These are phyloP conservation scores for Hypoxylon rickii DNA, from an alignment of 495 filamentous ascomycete species.

Conservation along the genomic window DNA sequence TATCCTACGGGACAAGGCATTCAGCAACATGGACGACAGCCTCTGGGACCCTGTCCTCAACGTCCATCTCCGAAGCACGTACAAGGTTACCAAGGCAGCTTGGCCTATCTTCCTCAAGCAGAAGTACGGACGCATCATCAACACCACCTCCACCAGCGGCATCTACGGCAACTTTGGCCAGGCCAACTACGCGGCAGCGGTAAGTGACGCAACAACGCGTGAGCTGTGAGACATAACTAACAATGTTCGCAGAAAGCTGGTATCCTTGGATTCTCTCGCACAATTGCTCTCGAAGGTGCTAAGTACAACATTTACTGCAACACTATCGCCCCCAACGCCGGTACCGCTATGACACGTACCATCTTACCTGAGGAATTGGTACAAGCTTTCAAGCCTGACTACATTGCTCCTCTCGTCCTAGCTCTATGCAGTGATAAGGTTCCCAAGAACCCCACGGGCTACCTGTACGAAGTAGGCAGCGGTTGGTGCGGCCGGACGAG, in stretches of 20 bases:
- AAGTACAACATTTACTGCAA: slow-evolving; percentile 99
- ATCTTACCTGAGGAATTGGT: slow-evolving; percentile 98
- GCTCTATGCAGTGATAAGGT: slow-evolving; percentile 87
- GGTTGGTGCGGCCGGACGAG: slow-evolving; percentile 91
- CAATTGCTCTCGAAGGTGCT: slow-evolving; percentile 87
- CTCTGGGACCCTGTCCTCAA: slow-evolving; percentile 91
- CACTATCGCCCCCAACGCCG: slow-evolving; percentile 97
- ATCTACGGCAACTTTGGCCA: slow-evolving; percentile 99
- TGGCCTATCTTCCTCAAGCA: slow-evolving; percentile 99
- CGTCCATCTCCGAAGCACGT: slow-evolving; percentile 93
- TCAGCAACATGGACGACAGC: slow-evolving; percentile 95
- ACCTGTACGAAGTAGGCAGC: slow-evolving; percentile 94
- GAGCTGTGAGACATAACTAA: too few species aligned
- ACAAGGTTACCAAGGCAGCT: slow-evolving; percentile 95
- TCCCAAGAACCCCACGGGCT: slow-evolving; percentile 81
- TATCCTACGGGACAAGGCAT: slow-evolving; percentile 97
- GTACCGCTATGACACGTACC: slow-evolving; percentile 92
- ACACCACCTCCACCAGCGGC: slow-evolving; percentile 94
- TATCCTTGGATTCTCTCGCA: slow-evolving; percentile 93
- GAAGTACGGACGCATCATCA: slow-evolving; percentile 96
- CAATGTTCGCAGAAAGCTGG: slow-evolving; percentile 76
- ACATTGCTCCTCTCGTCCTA: slow-evolving; percentile 91
- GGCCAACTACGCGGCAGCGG: slow-evolving; percentile 94
- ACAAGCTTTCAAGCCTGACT: slow-evolving; percentile 99
- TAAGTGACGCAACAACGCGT: slow-evolving; percentile 53